Percentiles rank a stretch among this genome's conserved stretches.
These are phyloP conservation scores for Cornus controversa DNA, from an alignment of 148 eudicot species.

Conservation along the genomic window DNA sequence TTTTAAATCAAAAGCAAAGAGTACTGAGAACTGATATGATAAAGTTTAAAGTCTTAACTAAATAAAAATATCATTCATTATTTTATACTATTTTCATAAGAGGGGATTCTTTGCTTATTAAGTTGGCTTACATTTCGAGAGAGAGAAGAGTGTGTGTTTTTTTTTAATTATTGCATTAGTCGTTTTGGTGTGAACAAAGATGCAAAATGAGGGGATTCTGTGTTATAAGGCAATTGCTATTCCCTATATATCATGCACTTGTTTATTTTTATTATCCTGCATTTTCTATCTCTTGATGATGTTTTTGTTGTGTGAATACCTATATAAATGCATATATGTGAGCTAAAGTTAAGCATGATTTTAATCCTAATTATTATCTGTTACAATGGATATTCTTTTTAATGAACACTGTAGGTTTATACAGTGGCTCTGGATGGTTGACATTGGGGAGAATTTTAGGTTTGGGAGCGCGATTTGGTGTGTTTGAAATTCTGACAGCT, in stretches of 20 bases:
- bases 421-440: constrained; percentile 73
- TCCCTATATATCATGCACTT: not conserved
- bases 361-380: not conserved
- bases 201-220: too few relatives aligned
- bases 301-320: not conserved
- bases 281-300: not conserved
- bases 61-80: not conserved
- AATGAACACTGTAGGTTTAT: constrained; percentile 45
- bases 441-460: constrained; percentile 63
- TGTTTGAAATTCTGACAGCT: constrained; percentile 77
- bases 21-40: not conserved
- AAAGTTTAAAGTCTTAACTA: not conserved
- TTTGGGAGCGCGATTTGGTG: constrained; percentile 80
- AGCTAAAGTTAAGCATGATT: not conserved
- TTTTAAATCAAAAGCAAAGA: not conserved
- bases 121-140: too few relatives aligned
- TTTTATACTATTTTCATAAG: not conserved
- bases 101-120: not conserved
- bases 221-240: not conserved
- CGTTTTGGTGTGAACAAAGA: too few relatives aligned
- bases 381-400: not conserved
- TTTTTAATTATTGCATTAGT: too few relatives aligned
- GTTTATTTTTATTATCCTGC: not conserved
- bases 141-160: too few relatives aligned
- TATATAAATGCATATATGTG: not conserved